Conservation (phyloP, 441 rosid genomes). For the Kokia cookei region DNA sequence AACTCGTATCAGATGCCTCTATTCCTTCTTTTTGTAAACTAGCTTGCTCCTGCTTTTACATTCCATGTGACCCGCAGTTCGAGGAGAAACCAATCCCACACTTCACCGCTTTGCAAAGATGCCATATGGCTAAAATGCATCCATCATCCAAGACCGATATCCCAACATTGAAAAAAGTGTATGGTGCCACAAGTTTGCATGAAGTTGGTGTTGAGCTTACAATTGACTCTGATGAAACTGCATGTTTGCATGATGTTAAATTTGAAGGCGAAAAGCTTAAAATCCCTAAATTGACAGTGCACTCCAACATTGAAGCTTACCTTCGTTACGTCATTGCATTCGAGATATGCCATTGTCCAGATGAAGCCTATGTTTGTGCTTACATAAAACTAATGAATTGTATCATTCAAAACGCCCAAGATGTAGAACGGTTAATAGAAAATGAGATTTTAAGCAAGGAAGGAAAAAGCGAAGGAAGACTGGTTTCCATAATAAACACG, state of each 20-base stretch:
- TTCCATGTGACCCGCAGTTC: neutral
- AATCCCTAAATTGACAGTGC: neutral
- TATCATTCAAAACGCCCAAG: neutral
- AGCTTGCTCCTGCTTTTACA: neutral
- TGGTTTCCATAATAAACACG: too few species aligned
- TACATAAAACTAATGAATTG: neutral
- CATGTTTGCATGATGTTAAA: neutral
- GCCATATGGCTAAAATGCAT: neutral
- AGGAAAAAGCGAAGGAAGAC: too few species aligned
- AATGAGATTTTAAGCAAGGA: too few species aligned
- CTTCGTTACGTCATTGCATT: neutral
- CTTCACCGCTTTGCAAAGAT: neutral
- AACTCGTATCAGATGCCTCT: neutral
- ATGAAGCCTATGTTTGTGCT: neutral
- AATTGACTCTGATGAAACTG: neutral
- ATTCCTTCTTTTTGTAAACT: neutral
- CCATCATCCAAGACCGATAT: neutral
- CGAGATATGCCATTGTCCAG: neutral
- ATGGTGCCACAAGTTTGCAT: neutral
- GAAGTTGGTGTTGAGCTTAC: neutral
- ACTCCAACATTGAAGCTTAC: neutral
- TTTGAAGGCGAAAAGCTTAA: neutral
- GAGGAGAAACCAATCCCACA: neutral
- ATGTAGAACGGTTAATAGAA: too few species aligned
- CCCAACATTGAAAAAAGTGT: neutral